phyloP scores from a whole-genome alignment of 2,329 filamentous ascomycete species.

The Pestalotiopsis sp. region DNA sequence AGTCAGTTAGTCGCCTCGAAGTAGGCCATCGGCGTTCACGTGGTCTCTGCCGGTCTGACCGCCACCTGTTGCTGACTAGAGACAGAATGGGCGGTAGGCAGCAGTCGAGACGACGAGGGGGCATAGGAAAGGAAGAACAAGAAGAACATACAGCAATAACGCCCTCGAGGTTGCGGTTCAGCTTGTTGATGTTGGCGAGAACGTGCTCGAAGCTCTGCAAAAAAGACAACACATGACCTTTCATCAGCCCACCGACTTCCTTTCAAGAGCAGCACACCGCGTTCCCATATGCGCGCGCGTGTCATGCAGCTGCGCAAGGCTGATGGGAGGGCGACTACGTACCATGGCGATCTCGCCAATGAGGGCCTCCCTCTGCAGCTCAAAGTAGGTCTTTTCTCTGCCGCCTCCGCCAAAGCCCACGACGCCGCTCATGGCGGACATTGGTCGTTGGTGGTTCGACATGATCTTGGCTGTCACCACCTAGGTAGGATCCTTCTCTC shows the following conservation, averaged over 20 bases:
- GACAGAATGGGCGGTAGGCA: no score
- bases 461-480: no score
- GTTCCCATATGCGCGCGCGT: background rate
- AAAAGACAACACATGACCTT: background rate
- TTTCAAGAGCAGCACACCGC: background rate
- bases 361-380: conserved; percentile 73
- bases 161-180: conserved; percentile 90
- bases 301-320: background rate
- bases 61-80: background rate
- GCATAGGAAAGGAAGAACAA: background rate
- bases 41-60: background rate
- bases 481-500: background rate
- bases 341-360: conserved; percentile 76
- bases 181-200: conserved; percentile 91
- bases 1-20: background rate
- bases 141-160: conserved; percentile 73
- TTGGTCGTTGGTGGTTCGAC: conserved; percentile 4
- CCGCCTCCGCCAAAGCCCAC: conserved; percentile 20
- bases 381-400: conserved; percentile 67
- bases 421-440: conserved; percentile 18
- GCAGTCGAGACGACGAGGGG: background rate
- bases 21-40: background rate
- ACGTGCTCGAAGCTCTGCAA: conserved; percentile 79
- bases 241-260: background rate
- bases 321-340: conserved; percentile 21